Evolutionary conservation across 2,329 filamentous ascomycete genomes (phyloP).

Genomic region (Fusarium sp.): DNA sequence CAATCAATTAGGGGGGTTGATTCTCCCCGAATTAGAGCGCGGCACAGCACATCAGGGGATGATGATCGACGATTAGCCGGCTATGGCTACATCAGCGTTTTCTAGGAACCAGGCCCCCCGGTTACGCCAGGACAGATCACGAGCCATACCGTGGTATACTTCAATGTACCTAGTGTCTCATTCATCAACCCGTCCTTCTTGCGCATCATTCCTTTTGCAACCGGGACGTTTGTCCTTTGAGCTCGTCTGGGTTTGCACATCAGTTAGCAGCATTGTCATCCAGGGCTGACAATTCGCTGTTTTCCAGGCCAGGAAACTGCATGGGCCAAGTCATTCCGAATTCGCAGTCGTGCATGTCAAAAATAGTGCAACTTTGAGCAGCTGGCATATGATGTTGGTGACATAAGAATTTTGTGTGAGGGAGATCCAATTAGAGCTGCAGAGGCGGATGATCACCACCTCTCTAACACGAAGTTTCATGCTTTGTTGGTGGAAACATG

Average conservation of each 20-base stretch:
- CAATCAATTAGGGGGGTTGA: constrained; percentile 19
- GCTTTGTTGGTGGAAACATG: constrained; percentile 24
- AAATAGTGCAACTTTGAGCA: constrained; percentile 2
- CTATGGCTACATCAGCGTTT: constrained; percentile 1
- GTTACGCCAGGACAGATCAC: constrained; percentile 13
- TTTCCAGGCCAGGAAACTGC: neutral
- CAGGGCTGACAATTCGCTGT: constrained; percentile 5
- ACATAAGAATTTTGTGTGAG: neutral
- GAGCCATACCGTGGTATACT: neutral
- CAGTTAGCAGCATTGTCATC: neutral
- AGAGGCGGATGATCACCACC: constrained; percentile 14
- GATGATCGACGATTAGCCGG: constrained; percentile 26
- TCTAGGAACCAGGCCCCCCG: constrained; percentile 21
- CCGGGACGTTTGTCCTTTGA: neutral
- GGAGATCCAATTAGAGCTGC: constrained; percentile 9
- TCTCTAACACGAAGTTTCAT: constrained; percentile 11
- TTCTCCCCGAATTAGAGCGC: constrained; percentile 21
- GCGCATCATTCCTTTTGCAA: neutral
- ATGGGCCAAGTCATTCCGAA: constrained; percentile 5
- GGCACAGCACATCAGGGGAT: constrained; percentile 12
- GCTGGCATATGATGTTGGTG: constrained; percentile 27
- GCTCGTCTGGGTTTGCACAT: neutral
- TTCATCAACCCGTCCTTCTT: neutral
- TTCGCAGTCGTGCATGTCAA: constrained; percentile 24
- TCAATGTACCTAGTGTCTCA: constrained; percentile 4